Percentiles rank a stretch among this genome's conserved stretches.
phyloP scores from a whole-genome alignment of 2,329 filamentous ascomycete genomes.

The Passalora sequoiae region DNA sequence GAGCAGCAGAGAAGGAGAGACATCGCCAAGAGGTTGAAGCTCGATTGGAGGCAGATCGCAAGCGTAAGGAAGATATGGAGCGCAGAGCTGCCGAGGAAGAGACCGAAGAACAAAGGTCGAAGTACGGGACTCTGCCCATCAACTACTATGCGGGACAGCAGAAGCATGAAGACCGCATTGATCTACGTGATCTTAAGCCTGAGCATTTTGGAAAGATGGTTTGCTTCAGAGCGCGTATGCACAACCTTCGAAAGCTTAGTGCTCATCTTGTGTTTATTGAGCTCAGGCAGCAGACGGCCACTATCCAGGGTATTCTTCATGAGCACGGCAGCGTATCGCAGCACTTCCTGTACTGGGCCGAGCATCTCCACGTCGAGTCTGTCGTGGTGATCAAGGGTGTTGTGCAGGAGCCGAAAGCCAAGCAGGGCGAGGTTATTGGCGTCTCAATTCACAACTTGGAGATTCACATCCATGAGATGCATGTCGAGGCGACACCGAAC shows the following conservation, averaged over 20 bases:
- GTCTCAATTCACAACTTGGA: slow-evolving; percentile 73
- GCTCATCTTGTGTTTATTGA: slow-evolving; percentile 78
- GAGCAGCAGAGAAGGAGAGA: slow-evolving; percentile 42
- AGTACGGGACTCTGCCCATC: slow-evolving; percentile 54
- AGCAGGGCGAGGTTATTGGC: slow-evolving; percentile 63
- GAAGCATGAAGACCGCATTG: slow-evolving; percentile 44
- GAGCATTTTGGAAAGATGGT: slow-evolving; percentile 56
- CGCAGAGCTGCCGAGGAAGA: slow-evolving; percentile 49
- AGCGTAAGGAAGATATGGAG: slow-evolving; percentile 45
- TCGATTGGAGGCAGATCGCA: slow-evolving; percentile 42
- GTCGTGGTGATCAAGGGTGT: slow-evolving; percentile 71
- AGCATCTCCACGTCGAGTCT: slow-evolving; percentile 72
- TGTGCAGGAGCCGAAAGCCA: slow-evolving; percentile 64
- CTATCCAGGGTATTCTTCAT: slow-evolving; percentile 76
- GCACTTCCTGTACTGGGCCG: slow-evolving; percentile 80
- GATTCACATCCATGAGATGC: slow-evolving; percentile 62
- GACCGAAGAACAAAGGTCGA: slow-evolving; percentile 54
- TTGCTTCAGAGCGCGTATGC: slow-evolving; percentile 65
- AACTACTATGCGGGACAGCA: slow-evolving; percentile 54
- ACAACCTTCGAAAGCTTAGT: slow-evolving; percentile 76
- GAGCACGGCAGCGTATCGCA: slow-evolving; percentile 59
- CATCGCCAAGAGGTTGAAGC: slow-evolving; percentile 42
- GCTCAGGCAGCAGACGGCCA: slow-evolving; percentile 76
- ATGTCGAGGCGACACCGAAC: slow-evolving; percentile 57
- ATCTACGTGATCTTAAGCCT: slow-evolving; percentile 49